Evolutionary conservation across 371 early-diverging fungal genomes (phyloP).

Genomic region (Mortierella sp.): DNA sequence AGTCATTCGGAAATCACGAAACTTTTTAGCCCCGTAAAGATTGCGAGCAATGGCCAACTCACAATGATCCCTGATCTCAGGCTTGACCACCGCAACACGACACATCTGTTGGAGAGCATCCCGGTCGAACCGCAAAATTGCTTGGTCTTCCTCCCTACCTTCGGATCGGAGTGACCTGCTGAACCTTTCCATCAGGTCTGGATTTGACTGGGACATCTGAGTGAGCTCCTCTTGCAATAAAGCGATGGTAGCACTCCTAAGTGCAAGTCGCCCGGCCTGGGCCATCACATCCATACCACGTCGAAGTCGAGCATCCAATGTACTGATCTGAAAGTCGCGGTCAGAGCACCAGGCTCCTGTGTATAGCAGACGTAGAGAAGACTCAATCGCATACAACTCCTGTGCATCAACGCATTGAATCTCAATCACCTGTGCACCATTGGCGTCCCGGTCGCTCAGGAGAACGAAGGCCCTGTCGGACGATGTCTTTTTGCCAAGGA

Average conservation of each 20-base stretch:
- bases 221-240: slow-evolving; percentile 49
- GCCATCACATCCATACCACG: slow-evolving; percentile 52
- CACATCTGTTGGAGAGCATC: slow-evolving; percentile 52
- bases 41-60: slow-evolving; percentile 51
- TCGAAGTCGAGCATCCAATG: slow-evolving; percentile 44
- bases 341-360: slow-evolving; percentile 52
- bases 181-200: slow-evolving; percentile 45
- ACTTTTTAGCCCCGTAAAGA: slow-evolving; percentile 49
- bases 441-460: slow-evolving; percentile 25
- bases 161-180: slow-evolving; percentile 41
- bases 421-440: slow-evolving; percentile 38
- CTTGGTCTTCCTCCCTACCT: slow-evolving; percentile 49
- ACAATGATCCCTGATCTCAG: slow-evolving; percentile 49
- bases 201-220: slow-evolving; percentile 46
- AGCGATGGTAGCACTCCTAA: slow-evolving; percentile 36
- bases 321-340: slow-evolving; percentile 43
- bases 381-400: slow-evolving; percentile 49
- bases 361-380: slow-evolving; percentile 46
- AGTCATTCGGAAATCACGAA: slow-evolving; percentile 48
- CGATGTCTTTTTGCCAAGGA: slow-evolving; percentile 27
- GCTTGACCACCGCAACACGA: slow-evolving; percentile 38
- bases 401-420: slow-evolving; percentile 44
- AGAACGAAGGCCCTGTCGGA: slow-evolving; percentile 33
- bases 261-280: slow-evolving; percentile 26
- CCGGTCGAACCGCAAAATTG: slow-evolving; percentile 49